Percentiles rank a stretch among this genome's conserved stretches.
Evolutionary conservation across 371 early-diverging fungal genomes (phyloP).

Genomic region (Mucor racemosus): DNA sequence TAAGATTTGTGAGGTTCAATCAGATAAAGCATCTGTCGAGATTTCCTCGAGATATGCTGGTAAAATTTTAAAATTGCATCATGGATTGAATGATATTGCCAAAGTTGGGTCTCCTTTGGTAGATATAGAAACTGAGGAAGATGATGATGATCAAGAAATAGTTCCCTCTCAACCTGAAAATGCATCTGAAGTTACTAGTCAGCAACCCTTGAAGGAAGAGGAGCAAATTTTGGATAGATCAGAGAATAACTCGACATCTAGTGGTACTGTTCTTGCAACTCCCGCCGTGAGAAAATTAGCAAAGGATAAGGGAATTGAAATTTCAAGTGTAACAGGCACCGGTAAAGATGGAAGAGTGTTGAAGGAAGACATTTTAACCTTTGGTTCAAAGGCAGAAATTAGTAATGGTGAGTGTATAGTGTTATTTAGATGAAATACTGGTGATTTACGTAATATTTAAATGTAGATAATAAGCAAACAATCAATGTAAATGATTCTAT

Average conservation of each 20-base stretch:
- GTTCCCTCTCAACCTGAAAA: not conserved
- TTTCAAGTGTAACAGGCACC: constrained; percentile 73
- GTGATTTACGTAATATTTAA: not conserved
- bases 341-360: constrained; percentile 89
- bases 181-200: not conserved
- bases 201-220: not conserved
- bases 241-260: not conserved
- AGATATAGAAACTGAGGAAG: constrained; percentile 82
- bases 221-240: not conserved
- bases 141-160: constrained; percentile 21
- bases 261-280: constrained; percentile 62
- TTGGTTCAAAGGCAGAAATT: constrained; percentile 25
- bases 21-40: constrained; percentile 98
- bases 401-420: not conserved
- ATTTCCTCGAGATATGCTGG: constrained; percentile 96
- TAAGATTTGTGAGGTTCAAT: constrained; percentile 96
- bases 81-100: constrained; percentile 90
- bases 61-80: constrained; percentile 78
- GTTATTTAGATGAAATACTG: constrained; percentile 22
- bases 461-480: not conserved
- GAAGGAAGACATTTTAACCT: constrained; percentile 88
- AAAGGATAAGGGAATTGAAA: constrained; percentile 79
- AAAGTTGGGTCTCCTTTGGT: constrained; percentile 93
- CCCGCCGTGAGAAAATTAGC: constrained; percentile 94
- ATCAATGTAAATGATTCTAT: not conserved